Evolutionary conservation across 805 yeast species (phyloP).

Genomic region (Komagataella pseudopastoris): DNA sequence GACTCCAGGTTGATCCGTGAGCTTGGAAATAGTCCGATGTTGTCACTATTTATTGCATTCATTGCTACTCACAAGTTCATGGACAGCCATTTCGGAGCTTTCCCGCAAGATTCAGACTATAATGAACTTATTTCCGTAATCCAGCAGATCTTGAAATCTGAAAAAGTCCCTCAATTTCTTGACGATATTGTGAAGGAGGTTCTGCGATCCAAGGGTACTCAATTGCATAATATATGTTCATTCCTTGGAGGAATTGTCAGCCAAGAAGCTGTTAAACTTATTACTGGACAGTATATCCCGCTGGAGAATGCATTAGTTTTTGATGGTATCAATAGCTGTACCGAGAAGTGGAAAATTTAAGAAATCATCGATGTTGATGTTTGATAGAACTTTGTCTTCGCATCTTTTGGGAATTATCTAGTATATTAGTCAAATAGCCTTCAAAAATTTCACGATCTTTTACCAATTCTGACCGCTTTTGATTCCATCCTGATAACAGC

Average conservation of each 20-base stretch:
- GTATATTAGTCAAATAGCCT: constrained; percentile 76
- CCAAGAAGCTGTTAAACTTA: constrained; percentile 66
- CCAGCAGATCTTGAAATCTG: constrained; percentile 9
- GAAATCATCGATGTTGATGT: neutral
- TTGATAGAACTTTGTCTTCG: constrained; percentile 23
- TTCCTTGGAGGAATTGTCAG: constrained; percentile 76
- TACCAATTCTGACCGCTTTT: constrained; percentile 31
- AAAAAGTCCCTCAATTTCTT: constrained; percentile 20
- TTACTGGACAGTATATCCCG: constrained; percentile 75
- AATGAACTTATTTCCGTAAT: neutral
- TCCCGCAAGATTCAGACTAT: neutral
- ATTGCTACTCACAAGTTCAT: neutral
- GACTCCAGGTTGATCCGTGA: neutral
- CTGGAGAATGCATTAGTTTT: constrained; percentile 55
- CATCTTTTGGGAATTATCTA: constrained; percentile 79
- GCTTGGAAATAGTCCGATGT: neutral
- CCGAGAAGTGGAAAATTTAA: constrained; percentile 17
- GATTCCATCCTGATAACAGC: constrained; percentile 31
- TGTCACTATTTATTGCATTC: neutral
- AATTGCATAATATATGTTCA: constrained; percentile 47
- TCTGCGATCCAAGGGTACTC: constrained; percentile 23
- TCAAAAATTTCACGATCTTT: constrained; percentile 70
- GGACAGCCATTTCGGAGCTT: neutral
- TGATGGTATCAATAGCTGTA: constrained; percentile 53
- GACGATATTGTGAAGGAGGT: constrained; percentile 27